Conservation (phyloP, 2,329 filamentous ascomycete genomes). For the Leptographium galeiforme region DNA sequence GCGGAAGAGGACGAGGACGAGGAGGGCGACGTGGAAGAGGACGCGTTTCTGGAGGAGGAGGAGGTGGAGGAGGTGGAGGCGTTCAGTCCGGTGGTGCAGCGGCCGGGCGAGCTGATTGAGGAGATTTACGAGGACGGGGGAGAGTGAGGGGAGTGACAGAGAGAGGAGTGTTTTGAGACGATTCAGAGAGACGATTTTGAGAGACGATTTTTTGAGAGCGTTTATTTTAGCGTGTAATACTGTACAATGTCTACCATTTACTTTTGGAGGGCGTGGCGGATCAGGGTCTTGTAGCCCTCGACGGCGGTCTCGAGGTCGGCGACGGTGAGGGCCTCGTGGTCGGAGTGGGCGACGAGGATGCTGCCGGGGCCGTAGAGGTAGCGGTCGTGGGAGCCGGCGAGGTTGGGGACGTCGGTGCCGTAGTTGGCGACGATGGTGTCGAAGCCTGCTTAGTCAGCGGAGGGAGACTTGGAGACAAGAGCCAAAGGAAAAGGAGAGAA, state of each 20-base stretch:
- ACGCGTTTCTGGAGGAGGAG: slow-evolving; percentile 19
- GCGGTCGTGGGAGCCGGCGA: slow-evolving; percentile 52
- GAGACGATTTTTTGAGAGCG: too few relatives aligned
- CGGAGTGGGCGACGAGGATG: slow-evolving; percentile 79
- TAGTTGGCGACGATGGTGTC: slow-evolving; percentile 80
- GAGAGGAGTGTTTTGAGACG: too few relatives aligned
- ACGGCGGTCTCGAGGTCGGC: slow-evolving; percentile 67
- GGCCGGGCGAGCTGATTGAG: slow-evolving; percentile 31
- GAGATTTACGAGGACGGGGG: slow-evolving; percentile 29
- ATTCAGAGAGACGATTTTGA: too few relatives aligned
- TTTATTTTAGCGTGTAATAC: too few relatives aligned
- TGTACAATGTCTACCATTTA: too few relatives aligned
- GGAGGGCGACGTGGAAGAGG: slow-evolving; percentile 40
- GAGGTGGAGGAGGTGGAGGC: slow-evolving; percentile 46
- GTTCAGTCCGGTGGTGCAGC: slow-evolving; percentile 37
- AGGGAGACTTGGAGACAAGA: neutral
- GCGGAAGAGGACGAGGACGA: slow-evolving; percentile 48
- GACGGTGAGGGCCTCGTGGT: slow-evolving; percentile 66
- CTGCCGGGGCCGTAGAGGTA: slow-evolving; percentile 57
- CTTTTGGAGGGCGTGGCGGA: slow-evolving; percentile 34
- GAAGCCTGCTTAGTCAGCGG: slow-evolving; percentile 34
- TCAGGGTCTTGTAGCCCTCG: slow-evolving; percentile 61
- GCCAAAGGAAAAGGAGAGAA: neutral
- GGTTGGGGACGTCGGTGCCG: slow-evolving; percentile 77
- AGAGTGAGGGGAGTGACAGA: neutral